These are phyloP conservation scores for Penstemon newberryi DNA, from an alignment of 257 asterid species.

Conservation along the genomic window DNA sequence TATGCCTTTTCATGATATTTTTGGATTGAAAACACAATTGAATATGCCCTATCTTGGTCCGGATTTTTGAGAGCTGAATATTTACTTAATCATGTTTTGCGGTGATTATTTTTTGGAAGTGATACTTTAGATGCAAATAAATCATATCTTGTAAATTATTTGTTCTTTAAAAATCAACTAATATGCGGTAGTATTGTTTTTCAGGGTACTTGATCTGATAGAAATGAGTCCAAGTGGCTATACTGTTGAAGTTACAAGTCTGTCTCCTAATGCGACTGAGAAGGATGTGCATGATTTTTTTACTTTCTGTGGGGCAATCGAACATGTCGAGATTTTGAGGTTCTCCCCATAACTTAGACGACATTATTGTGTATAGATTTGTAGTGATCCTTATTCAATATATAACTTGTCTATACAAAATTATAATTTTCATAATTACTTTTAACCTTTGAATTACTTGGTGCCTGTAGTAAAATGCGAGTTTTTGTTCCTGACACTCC, in stretches of 20 bases:
- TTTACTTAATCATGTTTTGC: too few species aligned
- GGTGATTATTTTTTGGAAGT: too few species aligned
- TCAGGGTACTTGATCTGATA: constrained; percentile 11
- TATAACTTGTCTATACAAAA: background rate
- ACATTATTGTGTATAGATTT: constrained; percentile 8
- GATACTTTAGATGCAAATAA: too few species aligned
- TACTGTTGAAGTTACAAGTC: constrained; percentile 74
- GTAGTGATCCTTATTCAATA: background rate
- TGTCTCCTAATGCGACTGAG: constrained; percentile 76
- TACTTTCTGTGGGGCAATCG: constrained; percentile 84
- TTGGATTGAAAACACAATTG: too few species aligned
- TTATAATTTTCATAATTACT: background rate
- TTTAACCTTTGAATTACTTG: background rate
- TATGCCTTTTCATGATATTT: too few species aligned
- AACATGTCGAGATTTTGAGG: constrained; percentile 91
- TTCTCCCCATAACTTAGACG: constrained; percentile 20
- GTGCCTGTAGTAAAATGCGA: constrained; percentile 1
- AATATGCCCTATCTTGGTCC: too few species aligned
- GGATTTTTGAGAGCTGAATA: too few species aligned
- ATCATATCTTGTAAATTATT: too few species aligned
- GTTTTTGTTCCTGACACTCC: background rate
- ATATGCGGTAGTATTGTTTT: background rate
- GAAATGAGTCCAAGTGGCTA: constrained; percentile 74
- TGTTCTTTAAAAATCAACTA: too few species aligned
- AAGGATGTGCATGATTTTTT: constrained; percentile 84